Evolutionary conservation across 2,329 filamentous ascomycete genomes (phyloP), one percentile per base, ranked within the genome.

Genomic region (Colletotrichum truncatum): DNA sequence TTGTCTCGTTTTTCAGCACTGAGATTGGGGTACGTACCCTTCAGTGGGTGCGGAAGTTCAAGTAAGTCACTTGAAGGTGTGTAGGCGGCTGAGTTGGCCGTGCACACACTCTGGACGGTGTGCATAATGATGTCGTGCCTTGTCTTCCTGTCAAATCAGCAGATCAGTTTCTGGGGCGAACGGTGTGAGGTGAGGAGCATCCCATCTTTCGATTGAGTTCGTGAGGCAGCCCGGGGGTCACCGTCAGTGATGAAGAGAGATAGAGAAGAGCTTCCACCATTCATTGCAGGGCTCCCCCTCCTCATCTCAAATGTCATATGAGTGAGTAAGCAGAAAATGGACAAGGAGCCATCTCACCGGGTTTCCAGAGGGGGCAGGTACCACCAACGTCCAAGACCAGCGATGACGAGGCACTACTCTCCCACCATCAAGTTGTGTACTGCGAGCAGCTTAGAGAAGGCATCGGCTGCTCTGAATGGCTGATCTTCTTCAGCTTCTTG

Each of bases 141-240:
- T 23, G 12, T 39, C 30, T 26, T 56, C 16, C 53, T 23, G 39
- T 28, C 34, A 61, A n/a, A n/a, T 62, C 56, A 38, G 56, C 36
- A 54, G 62, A 54, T 30, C 32, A 30, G 36, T 14, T 18, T 39
- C n/a, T 38, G 30, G 46, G 30, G 25, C 48, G 12, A 46, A 56
- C 53, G 28, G 41, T 41, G 54, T 57, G 36, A 32, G 28, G 54
- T 57, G 36, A 32, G 28, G 34, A 26, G 39, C 49, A 26, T 65
- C 57, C 57, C 43, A 65, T 56, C 28, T 45, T 62, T 34, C 32
- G 41, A 55, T 62, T 65, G 62, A 62, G 41, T 65, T 62, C 48
- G 21, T 14, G 56, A 48, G 39, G 55, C 38, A 45, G 45, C 60
- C 54, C 23, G 21, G 53, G 53, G 23, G n/a, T n/a, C n/a, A n/a